These are phyloP conservation scores for Kuraishia borneana DNA, from an alignment of 805 yeast species.

Conservation along the genomic window DNA sequence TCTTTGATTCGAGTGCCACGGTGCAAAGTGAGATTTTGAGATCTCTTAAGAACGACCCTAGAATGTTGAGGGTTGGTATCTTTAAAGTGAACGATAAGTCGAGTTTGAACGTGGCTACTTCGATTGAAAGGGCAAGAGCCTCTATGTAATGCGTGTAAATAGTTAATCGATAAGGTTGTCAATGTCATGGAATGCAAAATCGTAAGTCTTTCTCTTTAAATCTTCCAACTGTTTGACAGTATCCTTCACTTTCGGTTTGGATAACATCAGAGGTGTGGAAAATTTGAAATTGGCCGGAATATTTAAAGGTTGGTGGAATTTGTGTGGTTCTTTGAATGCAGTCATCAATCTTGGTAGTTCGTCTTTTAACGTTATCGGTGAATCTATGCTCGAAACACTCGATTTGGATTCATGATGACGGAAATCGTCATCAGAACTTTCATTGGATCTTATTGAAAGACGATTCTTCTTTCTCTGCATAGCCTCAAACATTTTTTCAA, in stretches of 20 bases:
- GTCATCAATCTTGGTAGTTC: background rate
- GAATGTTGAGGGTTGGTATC: conserved; percentile 73
- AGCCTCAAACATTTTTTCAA: conserved; percentile 64
- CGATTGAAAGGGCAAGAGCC: conserved; percentile 33
- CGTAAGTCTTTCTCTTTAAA: background rate
- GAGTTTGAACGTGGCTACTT: conserved; percentile 43
- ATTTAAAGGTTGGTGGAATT: background rate
- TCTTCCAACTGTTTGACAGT: too few relatives aligned
- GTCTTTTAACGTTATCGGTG: background rate
- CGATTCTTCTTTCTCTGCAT: conserved; percentile 17
- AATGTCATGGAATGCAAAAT: conserved; percentile 10
- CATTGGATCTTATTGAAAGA: background rate
- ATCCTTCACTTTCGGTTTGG: background rate
- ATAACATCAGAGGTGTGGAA: background rate
- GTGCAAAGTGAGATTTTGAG: conserved; percentile 81
- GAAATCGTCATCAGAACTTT: background rate
- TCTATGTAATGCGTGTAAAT: background rate
- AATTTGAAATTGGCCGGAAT: background rate
- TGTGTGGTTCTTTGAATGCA: background rate
- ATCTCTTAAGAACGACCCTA: conserved; percentile 77
- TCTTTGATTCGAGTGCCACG: conserved; percentile 76
- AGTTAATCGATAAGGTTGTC: conserved; percentile 10
- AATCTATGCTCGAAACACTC: background rate
- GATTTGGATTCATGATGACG: background rate
- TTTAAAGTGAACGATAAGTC: conserved; percentile 48